Conservation (phyloP, 2,329 filamentous ascomycete species). For the Dactylella cylindrospora region DNA sequence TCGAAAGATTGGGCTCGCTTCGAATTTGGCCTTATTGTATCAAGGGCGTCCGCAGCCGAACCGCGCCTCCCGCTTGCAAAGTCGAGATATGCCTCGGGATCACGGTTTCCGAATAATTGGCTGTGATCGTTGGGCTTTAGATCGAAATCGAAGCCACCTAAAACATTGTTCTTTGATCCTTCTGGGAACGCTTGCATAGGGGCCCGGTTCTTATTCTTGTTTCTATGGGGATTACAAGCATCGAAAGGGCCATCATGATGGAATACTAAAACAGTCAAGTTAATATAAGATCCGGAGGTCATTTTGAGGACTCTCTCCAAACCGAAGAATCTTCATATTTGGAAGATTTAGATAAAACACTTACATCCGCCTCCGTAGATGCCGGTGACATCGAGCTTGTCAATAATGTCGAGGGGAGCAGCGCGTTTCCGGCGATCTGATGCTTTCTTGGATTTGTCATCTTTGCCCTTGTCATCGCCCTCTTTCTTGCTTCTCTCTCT, state of each 20-base stretch:
- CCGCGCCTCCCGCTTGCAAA: constrained; percentile 60
- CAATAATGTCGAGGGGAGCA: constrained; percentile 76
- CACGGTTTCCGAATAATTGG: constrained; percentile 75
- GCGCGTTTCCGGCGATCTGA: constrained; percentile 51
- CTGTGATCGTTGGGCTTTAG: constrained; percentile 80
- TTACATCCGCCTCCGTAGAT: constrained; percentile 89
- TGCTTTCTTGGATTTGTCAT: constrained; percentile 49
- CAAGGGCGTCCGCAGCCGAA: constrained; percentile 45
- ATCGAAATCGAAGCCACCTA: constrained; percentile 83
- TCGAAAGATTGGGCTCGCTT: constrained; percentile 60
- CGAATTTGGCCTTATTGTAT: constrained; percentile 44
- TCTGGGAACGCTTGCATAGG: constrained; percentile 97
- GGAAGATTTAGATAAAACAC: constrained; percentile 52
- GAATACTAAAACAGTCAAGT: constrained; percentile 69
- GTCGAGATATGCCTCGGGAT: constrained; percentile 83
- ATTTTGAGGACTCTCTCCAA: too few relatives aligned
- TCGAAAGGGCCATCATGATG: constrained; percentile 98
- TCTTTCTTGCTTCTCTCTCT: constrained; percentile 53
- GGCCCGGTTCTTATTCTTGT: constrained; percentile 77
- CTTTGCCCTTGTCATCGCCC: constrained; percentile 51
- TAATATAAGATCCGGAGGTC: not conserved
- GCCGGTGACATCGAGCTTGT: constrained; percentile 93
- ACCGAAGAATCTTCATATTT: not conserved
- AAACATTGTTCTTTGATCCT: constrained; percentile 84
- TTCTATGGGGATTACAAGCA: constrained; percentile 91